Evolutionary conservation across 371 early-diverging fungal species (phyloP), one percentile per base, ranked within the genome.

Genomic region (Globomyces sp.): DNA sequence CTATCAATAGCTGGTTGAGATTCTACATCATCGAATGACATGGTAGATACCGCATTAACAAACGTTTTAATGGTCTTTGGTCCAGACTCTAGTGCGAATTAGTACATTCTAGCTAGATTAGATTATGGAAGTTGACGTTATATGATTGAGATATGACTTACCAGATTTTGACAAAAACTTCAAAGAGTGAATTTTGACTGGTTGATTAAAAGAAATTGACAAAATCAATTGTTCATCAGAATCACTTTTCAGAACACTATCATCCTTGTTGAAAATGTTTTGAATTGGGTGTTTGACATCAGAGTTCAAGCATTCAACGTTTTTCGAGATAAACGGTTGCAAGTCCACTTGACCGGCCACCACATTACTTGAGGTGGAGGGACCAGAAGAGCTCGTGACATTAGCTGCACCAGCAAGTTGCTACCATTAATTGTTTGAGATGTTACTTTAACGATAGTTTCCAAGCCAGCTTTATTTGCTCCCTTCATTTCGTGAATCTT

Each of bases 201-300:
- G 82, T 83, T 95, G 94, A 70, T 89, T 91, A 75, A 96, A 96
- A 4, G 89, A 86, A 59, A 95, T 78, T 44, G 84, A 85, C 57
- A 96, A 83, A 50, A 96, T 87, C 24, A 96, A 75, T 74, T 96
- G 97, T 80, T 94, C 97, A 73, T 95, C 97, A 1, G 89, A 90
- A 75, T 95, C 97, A 76, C 90, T 90, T 73, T 94, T 90, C 47
- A 96, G 73, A 50, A 74, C 85, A 3, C 80, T 70, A 4, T 80
- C 86, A 64, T 87, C 87, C 43, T 85, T 83, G 36, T 86, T 82
- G 74, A 95, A 92, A 34, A 92, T 81, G 60, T 89, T 90, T 43
- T 83, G 80, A 62, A 93, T 82, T 13, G 85, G 84, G 68, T 90
- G 84, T 40, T 87, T 85, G 64, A 82, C 84, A 65, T 86, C 81